Evolutionary conservation across 2,329 filamentous ascomycete genomes (phyloP).

Genomic region (Venturia aucupariae): DNA sequence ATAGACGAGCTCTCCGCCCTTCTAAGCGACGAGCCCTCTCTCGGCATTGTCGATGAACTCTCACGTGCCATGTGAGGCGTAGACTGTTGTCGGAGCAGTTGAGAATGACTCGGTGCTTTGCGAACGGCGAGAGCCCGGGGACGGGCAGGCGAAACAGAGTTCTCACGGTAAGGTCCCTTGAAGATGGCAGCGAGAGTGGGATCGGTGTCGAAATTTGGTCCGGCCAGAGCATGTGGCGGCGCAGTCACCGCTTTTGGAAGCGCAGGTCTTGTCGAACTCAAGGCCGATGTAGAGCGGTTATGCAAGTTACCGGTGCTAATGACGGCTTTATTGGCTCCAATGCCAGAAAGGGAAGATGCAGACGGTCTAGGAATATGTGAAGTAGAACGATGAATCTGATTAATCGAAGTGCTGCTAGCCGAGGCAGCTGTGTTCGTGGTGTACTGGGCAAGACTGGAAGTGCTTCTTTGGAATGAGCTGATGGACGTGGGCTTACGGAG

Average conservation of each 20-base stretch:
- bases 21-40: neutral
- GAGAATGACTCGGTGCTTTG: neutral
- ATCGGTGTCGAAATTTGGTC: conserved; percentile 8
- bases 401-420: neutral
- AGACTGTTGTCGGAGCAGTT: neutral
- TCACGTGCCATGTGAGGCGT: neutral
- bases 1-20: neutral
- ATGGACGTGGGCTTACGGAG: conserved; percentile 16
- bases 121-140: neutral
- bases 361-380: conserved; percentile 3
- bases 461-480: conserved; percentile 17
- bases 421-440: conserved; percentile 13
- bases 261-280: neutral
- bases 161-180: conserved; percentile 6
- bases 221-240: neutral
- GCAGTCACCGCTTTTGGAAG: neutral
- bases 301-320: neutral
- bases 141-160: conserved; percentile 2
- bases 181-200: conserved; percentile 9
- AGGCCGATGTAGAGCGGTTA: neutral
- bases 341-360: neutral
- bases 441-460: conserved; percentile 19
- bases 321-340: neutral
- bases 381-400: neutral
- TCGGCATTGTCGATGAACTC: neutral